These are phyloP conservation scores for Metroxylon sagu DNA, from an alignment of 176 grass and related monocot species.

Conservation along the genomic window DNA sequence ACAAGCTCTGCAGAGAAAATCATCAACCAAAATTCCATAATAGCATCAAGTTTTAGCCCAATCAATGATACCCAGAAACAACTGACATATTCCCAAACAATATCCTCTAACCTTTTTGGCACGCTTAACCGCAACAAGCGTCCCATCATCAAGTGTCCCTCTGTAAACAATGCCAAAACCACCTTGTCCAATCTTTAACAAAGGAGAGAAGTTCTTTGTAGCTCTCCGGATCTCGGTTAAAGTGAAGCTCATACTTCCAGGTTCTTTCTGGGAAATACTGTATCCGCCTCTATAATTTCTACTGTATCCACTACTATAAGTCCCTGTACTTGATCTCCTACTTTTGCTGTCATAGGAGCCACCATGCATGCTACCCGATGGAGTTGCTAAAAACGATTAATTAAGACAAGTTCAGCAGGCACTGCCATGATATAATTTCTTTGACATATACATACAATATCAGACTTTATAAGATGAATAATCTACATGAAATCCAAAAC, in stretches of 20 bases:
- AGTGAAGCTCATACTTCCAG: constrained; percentile 50
- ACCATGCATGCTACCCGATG: not conserved
- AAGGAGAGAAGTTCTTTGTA: constrained; percentile 70
- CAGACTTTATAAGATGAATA: too few relatives aligned
- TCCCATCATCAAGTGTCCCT: constrained; percentile 67
- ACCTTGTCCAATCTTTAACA: constrained; percentile 75
- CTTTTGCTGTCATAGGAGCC: not conserved
- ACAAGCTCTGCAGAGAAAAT: constrained; percentile 26
- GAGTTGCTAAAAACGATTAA: not conserved
- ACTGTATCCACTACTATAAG: not conserved
- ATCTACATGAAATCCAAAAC: too few relatives aligned
- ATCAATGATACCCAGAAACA: not conserved
- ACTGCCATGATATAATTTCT: too few relatives aligned
- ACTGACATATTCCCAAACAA: not conserved
- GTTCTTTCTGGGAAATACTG: not conserved
- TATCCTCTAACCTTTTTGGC: constrained; percentile 35
- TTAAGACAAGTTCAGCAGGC: too few relatives aligned
- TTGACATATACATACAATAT: too few relatives aligned
- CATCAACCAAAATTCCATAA: constrained; percentile 1
- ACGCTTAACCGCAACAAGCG: constrained; percentile 78
- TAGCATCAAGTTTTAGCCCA: not conserved
- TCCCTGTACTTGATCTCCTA: not conserved
- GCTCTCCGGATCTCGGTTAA: constrained; percentile 62
- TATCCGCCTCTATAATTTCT: not conserved
- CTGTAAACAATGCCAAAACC: constrained; percentile 69